Base-by-base conservation (phyloP, 768 basidiomycete genomes). In the Tylopilus subfusipes region DNA sequence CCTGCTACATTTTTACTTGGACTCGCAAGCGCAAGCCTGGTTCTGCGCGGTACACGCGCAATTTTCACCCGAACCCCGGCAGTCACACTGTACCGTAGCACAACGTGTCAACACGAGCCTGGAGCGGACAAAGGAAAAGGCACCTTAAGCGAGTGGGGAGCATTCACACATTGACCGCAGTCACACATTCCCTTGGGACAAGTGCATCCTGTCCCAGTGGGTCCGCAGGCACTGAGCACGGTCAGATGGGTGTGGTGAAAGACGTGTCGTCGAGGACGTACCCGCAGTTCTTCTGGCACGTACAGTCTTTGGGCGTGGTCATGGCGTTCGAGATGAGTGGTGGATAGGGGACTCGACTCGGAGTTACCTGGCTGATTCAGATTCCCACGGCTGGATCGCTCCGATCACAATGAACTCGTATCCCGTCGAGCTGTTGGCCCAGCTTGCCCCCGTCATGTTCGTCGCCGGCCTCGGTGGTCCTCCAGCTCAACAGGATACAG, bases 401-500 rank as follows among this genome's bases (percentile, higher is more conserved):
- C 21, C 24, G 42, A 43, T 49, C 39, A 33, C 51, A 40, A 95
- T 97, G 95, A 95, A 95, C 72, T 90, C 90, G 30, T 97, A 96
- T 76, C 95, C 94, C 19, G 76, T 82, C 54, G 93, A 98, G 75
- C 77, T 98, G 58, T 76, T 97, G 60, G 78, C 82, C n/a, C 94
- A 97, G 68, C 82, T 92, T 40, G 85, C 84, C 19, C 96, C 96
- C 14, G 84, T 98, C 36, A 90, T 98, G 90, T 96, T 97, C 67
- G 89, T 94, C 19, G 92, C 93, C 24, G 95, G 95, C 2, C 81
- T 97, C 42, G 52, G 42, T 2, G 27, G 61, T 2, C 38, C 31
- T 2, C 12, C 8, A 0, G 29, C 6, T 6, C 36, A 29, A 6
- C 38, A 43, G 19, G 34, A 38, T 21, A 21, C 1, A 1, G 1